A percentile compares a stretch with the other conserved stretches of the same genome.
These are phyloP conservation scores for Mycena rosella DNA, from an alignment of 768 basidiomycete genomes.

Conservation along the genomic window DNA sequence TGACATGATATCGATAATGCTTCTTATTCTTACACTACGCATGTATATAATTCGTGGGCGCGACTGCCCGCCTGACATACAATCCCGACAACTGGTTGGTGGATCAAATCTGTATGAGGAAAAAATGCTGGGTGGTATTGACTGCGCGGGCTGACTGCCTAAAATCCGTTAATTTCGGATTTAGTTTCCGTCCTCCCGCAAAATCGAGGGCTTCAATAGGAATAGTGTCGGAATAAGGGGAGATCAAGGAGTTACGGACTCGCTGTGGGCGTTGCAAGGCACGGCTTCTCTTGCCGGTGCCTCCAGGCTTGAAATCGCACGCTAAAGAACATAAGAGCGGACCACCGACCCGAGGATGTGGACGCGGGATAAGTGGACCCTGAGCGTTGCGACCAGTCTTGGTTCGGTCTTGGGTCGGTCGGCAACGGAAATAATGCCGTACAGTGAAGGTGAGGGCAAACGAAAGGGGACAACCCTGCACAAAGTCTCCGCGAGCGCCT, in stretches of 20 bases:
- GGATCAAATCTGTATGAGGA: neutral
- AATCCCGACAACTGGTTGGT: neutral
- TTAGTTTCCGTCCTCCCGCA: constrained; percentile 10
- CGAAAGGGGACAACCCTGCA: constrained; percentile 28
- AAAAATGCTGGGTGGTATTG: neutral
- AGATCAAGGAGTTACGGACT: neutral
- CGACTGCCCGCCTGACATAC: constrained; percentile 27
- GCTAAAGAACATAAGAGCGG: no score
- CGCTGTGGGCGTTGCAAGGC: neutral
- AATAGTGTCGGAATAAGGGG: neutral
- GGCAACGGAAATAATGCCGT: neutral
- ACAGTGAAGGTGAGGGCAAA: neutral
- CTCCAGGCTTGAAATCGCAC: no score
- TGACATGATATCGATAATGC: constrained; percentile 34
- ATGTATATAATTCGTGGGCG: constrained; percentile 21
- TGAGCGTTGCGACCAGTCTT: neutral
- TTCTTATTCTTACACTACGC: constrained; percentile 22
- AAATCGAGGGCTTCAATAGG: constrained; percentile 11
- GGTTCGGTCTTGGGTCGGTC: neutral
- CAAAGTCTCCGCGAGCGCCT: neutral
- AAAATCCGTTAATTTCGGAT: constrained; percentile 18
- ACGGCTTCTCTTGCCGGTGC: no score
- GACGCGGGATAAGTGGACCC: neutral
- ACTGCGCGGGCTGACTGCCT: no score
- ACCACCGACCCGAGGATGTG: no score